Percentiles rank a stretch among this genome's conserved stretches.
These are phyloP conservation scores for Trichopus zeylanicus DNA, from an alignment of 116 monocot species.

Conservation along the genomic window DNA sequence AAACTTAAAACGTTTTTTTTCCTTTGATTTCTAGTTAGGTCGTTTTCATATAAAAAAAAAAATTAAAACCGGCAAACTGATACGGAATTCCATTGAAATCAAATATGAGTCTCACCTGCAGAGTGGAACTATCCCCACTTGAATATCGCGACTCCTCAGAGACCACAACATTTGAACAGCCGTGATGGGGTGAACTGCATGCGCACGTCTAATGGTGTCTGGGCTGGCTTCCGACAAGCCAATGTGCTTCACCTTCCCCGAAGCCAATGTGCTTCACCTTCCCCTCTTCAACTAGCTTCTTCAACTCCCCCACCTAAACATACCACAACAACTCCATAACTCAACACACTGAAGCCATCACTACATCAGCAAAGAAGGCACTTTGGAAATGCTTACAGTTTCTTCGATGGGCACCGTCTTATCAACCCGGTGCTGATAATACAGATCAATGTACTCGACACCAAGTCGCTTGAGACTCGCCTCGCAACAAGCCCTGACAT, in stretches of 20 bases:
- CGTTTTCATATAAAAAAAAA: no score
- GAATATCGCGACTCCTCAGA: conserved; percentile 70
- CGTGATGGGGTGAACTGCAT: conserved; percentile 73
- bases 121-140: conserved; percentile 59
- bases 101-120: conserved; percentile 40
- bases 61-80: no score
- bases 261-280: conserved; percentile 20
- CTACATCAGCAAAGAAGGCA: not conserved
- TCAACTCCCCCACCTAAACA: conserved; percentile 36
- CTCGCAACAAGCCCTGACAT: conserved; percentile 35
- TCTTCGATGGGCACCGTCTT: not conserved
- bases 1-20: no score
- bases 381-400: not conserved
- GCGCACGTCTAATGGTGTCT: conserved; percentile 70
- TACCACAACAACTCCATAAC: not conserved
- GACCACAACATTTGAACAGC: conserved; percentile 85
- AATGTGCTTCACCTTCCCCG: conserved; percentile 66
- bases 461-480: conserved; percentile 39
- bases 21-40: no score
- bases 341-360: no score
- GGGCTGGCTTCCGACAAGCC: conserved; percentile 76
- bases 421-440: conserved; percentile 27
- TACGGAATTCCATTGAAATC: no score
- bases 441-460: conserved; percentile 47
- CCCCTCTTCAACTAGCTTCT: conserved; percentile 40